Evolutionary conservation across 257 asterid genomes (phyloP), one percentile per base, ranked within the genome.

Genomic region (Linderniella brevidens): DNA sequence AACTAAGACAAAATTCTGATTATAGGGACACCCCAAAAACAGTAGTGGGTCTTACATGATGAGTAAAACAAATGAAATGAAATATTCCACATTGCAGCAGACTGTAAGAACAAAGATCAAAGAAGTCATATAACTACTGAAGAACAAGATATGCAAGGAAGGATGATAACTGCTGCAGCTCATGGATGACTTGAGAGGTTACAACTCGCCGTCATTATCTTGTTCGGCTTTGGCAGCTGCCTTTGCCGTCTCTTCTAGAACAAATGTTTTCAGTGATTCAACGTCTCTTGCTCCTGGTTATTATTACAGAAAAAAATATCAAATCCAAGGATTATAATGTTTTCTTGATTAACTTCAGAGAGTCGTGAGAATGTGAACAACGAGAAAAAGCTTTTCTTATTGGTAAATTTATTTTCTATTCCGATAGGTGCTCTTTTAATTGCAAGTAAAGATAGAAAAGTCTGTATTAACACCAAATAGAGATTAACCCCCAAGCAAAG

Each of bases 191-290:
- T 6, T 25, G 32, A 25, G 32, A 25, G 32, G 43, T 73, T 64
- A 84, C 62, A 78, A 56, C 66, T 80, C 95, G 37, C 62, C 70
- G 52, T 80, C 78, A 12, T 57, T 59, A 46, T 62, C 75, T 17
- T 54, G 58, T 59, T 68, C 73, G 35, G 79, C 68, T 59, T 67
- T 77, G 35, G 74, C 43, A 49, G 72, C 78, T 41, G 87, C 95
- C 48, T 77, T 75, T 52, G 69, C 82, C 55, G 72, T 73, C 71
- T 84, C 95, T 77, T 73, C 75, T 14, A 80, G 50, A 47, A 68
- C 95, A 62, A 80, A 77, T 46, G 48, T 8, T 65, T 70, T 84
- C 39, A 84, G 82, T 11, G 73, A 78, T 57, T 73, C 93, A 42
- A 80, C 77, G 46, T 71, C 56, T 61, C 92, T 80, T 6, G 70